Conservation (phyloP, 2,329 filamentous ascomycete genomes). For the Colletotrichum caudatum region DNA sequence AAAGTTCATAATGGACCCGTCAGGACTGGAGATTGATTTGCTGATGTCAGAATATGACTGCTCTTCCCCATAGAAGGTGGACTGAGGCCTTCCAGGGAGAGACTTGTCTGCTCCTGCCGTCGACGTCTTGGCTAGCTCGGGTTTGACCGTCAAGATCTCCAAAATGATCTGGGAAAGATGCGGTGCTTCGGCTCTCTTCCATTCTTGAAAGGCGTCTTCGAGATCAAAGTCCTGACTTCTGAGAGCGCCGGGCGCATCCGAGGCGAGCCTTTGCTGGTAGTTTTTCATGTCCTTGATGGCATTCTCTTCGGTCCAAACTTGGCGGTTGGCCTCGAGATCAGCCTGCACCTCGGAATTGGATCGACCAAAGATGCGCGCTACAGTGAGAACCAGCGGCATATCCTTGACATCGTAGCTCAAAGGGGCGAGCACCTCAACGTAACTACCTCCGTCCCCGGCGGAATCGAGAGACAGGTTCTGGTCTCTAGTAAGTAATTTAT, state of each 20-base stretch:
- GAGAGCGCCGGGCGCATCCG: slow-evolving; percentile 82
- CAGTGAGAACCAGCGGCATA: slow-evolving; percentile 91
- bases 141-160: slow-evolving; percentile 86
- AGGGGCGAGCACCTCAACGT: slow-evolving; percentile 84
- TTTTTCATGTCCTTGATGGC: slow-evolving; percentile 92
- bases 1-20: slow-evolving; percentile 58
- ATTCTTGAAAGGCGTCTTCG: slow-evolving; percentile 87
- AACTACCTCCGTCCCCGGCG: slow-evolving; percentile 70
- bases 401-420: slow-evolving; percentile 94
- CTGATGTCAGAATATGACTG: slow-evolving; percentile 65
- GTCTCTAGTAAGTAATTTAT: slow-evolving; percentile 92
- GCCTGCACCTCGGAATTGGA: slow-evolving; percentile 83
- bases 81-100: slow-evolving; percentile 58
- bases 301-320: slow-evolving; percentile 89
- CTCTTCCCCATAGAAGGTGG: slow-evolving; percentile 59
- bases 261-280: slow-evolving; percentile 89
- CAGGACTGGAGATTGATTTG: slow-evolving; percentile 62
- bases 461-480: slow-evolving; percentile 82
- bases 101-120: slow-evolving; percentile 65
- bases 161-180: slow-evolving; percentile 95
- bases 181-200: slow-evolving; percentile 90
- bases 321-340: slow-evolving; percentile 85
- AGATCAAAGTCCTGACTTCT: slow-evolving; percentile 88
- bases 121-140: slow-evolving; percentile 84
- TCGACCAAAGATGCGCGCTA: slow-evolving; percentile 87